Evolutionary conservation across 1,139 yeast genomes (phyloP).

Genomic region (Tardiomyces depauwii): DNA sequence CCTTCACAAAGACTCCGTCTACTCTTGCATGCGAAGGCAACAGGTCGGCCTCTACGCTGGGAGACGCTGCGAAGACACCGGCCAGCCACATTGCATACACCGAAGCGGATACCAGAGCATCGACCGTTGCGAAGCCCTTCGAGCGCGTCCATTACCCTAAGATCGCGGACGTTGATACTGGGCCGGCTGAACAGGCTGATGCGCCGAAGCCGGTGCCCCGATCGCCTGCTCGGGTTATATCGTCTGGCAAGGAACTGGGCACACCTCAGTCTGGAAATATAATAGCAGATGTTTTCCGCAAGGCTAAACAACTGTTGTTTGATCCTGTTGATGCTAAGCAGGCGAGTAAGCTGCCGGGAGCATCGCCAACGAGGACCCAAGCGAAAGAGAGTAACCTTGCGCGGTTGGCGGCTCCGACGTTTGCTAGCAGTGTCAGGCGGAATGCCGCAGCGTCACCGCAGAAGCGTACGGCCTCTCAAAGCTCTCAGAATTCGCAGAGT

Average conservation of each 20-base stretch:
- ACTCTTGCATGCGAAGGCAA: conserved; percentile 9
- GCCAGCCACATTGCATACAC: no score
- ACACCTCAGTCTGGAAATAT: background rate
- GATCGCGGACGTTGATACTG: background rate
- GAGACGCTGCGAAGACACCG: background rate
- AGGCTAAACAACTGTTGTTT: conserved; percentile 16
- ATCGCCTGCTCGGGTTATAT: no score
- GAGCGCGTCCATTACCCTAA: background rate
- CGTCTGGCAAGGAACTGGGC: background rate
- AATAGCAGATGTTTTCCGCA: conserved; percentile 13
- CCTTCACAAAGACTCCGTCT: conserved; percentile 17
- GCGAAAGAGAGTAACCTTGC: conserved; percentile 7
- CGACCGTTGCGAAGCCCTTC: background rate
- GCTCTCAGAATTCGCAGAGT: conserved; percentile 2
- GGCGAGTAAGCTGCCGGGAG: background rate
- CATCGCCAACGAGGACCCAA: background rate
- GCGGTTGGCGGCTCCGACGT: conserved; percentile 28
- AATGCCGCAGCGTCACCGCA: conserved; percentile 6
- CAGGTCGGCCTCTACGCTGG: conserved; percentile 3
- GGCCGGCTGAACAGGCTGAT: background rate
- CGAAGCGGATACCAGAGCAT: no score
- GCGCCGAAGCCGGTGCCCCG: background rate
- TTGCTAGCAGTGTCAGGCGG: conserved; percentile 21
- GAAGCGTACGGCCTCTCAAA: conserved; percentile 6
- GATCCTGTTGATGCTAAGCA: conserved; percentile 6